Evolutionary conservation across 208 protist species (phyloP).

Genomic region (Crithidia bombi): DNA sequence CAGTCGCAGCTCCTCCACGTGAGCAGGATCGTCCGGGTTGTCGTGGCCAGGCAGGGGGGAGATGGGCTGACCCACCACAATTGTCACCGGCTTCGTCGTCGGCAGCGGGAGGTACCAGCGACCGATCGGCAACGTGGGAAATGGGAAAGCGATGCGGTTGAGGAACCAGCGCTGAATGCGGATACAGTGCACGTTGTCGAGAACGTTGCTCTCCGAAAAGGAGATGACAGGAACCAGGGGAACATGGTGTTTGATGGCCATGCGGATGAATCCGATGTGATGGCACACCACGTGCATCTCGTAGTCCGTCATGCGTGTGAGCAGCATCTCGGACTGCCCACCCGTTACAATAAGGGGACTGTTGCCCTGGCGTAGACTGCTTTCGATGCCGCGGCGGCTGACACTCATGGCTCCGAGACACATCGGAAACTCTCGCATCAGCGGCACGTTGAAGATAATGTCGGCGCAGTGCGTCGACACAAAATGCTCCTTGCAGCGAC

Average conservation of each 20-base stretch:
- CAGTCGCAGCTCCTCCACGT: conserved; percentile 53
- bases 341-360: conserved; percentile 83
- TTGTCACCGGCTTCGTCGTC: conserved; percentile 53
- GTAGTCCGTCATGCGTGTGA: conserved; percentile 45
- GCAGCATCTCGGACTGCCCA: conserved; percentile 89
- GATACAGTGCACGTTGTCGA: conserved; percentile 68
- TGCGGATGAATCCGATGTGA: conserved; percentile 80
- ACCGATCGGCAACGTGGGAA: conserved; percentile 78
- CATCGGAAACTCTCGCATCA: conserved; percentile 81
- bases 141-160: conserved; percentile 75
- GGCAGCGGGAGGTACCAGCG: conserved; percentile 77
- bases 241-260: conserved; percentile 68
- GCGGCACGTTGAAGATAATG: conserved; percentile 78
- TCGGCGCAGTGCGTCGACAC: conserved; percentile 73
- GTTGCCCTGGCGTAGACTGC: conserved; percentile 66
- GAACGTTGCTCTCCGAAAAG: conserved; percentile 81
- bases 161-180: conserved; percentile 64
- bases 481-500: conserved; percentile 41
- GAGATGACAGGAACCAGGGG: conserved; percentile 82
- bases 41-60: conserved; percentile 54
- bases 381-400: conserved; percentile 52
- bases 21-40: conserved; percentile 58
- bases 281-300: conserved; percentile 73
- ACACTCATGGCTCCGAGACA: conserved; percentile 62
- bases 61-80: conserved; percentile 82